Evolutionary conservation across 2,329 filamentous ascomycete species (phyloP), one percentile per base, ranked within the genome.

Genomic region (Stemphylium vesicarium): DNA sequence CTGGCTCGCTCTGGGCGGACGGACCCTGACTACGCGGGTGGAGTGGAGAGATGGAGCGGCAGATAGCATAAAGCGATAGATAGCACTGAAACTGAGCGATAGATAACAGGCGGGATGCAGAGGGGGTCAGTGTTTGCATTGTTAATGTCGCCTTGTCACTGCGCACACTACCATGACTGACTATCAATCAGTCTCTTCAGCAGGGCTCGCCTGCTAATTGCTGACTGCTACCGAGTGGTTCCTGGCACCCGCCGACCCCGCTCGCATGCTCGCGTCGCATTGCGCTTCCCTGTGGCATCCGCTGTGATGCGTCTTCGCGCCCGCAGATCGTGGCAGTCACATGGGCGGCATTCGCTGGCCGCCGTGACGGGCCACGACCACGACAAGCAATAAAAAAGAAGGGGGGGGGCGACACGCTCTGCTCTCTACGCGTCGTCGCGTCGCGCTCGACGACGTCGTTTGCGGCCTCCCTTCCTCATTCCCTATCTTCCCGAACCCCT

Each of bases 251-350:
- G 55, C 46, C 50, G 36, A 50, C 41, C 45, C 55, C 46, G 40
- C 51, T 35, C 33, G 47, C 42, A n/a, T 20, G 35, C 35, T 24
- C 22, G 22, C 22, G 22, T 24, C 22, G 22, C 22, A 24, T 24
- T 24, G 22, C 22, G 22, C 22, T 24, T 24, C 7, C 29, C 16
- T 42, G 37, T 29, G 40, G 39, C 36, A 31, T 47, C 26, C 36
- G 33, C 29, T 40, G 49, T 29, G 46, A 33, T 40, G 26, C 42
- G 38, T 37, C n/a, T 37, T 37, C 18, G 54, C 56, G 51, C 49
- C 53, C 57, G 60, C 55, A 59, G 50, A 39, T 24, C 26, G 22
- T n/a, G 33, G 26, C 39, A 39, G 53, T 59, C 57, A 59, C 56
- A 55, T 59, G 58, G 39, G 43, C 46, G 32, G 46, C 35, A 51